phyloP scores from a whole-genome alignment of 805 yeast genomes.

The Saccharomyces eubayanus region DNA sequence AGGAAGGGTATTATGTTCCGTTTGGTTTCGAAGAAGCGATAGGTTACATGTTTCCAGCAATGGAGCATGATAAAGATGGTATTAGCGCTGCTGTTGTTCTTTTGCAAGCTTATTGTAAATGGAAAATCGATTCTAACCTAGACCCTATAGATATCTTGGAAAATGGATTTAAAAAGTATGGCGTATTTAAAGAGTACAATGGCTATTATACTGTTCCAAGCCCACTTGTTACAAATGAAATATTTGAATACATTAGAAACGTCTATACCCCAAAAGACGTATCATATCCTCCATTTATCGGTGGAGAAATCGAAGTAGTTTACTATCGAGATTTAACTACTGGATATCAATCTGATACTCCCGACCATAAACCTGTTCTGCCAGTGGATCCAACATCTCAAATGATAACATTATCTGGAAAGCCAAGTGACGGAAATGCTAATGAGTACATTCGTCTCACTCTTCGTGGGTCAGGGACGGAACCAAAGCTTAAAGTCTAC shows the following conservation, averaged over 20 bases:
- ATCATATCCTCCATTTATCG: slow-evolving; percentile 43
- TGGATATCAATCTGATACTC: slow-evolving; percentile 70
- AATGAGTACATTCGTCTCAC: slow-evolving; percentile 58
- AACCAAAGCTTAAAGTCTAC: slow-evolving; percentile 87
- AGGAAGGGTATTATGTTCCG: slow-evolving; percentile 60
- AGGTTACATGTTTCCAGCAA: slow-evolving; percentile 81
- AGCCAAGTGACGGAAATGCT: slow-evolving; percentile 11
- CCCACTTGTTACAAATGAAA: slow-evolving; percentile 40
- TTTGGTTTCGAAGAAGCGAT: slow-evolving; percentile 94
- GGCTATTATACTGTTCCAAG: slow-evolving; percentile 71
- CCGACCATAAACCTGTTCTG: slow-evolving; percentile 47
- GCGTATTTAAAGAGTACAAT: slow-evolving; percentile 76
- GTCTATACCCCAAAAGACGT: slow-evolving; percentile 17
- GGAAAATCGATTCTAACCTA: slow-evolving; percentile 39
- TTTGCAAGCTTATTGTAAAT: slow-evolving; percentile 53
- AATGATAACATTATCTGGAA: slow-evolving; percentile 69
- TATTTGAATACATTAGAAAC: slow-evolving; percentile 49
- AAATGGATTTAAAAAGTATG: slow-evolving; percentile 55
- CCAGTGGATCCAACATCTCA: slow-evolving; percentile 71
- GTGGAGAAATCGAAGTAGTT: slow-evolving; percentile 42
- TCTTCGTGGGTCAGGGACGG: slow-evolving; percentile 92
- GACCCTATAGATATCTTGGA: slow-evolving; percentile 41
- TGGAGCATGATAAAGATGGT: slow-evolving; percentile 85
- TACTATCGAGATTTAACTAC: slow-evolving; percentile 78
- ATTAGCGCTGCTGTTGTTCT: slow-evolving; percentile 71